Evolutionary conservation across 352 stramenopile genomes (phyloP).

Genomic region (Pythium pyrilobum): DNA sequence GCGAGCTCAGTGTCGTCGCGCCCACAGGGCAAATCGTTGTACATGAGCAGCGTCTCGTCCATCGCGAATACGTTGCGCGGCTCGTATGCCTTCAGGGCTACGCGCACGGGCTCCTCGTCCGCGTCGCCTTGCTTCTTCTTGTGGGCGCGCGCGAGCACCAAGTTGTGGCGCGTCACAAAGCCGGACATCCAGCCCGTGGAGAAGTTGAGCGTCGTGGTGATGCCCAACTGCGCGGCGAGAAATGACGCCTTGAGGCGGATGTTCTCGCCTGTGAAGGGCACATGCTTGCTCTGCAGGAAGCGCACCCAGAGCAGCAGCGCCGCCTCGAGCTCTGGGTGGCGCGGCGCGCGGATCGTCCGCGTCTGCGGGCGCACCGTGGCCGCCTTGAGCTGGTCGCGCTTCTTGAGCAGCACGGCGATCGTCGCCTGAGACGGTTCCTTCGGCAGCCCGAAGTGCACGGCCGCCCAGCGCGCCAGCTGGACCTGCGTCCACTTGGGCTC

Average conservation of each 20-base stretch:
- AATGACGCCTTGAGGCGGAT: conserved; percentile 18
- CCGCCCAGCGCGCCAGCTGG: conserved; percentile 17
- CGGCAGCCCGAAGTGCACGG: conserved; percentile 14
- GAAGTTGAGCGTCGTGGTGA: conserved; percentile 16
- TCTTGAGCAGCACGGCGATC: conserved; percentile 18
- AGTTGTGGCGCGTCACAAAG: conserved; percentile 15
- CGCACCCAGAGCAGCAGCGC: conserved; percentile 19
- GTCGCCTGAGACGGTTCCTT: conserved; percentile 20
- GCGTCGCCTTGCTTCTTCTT: conserved; percentile 11
- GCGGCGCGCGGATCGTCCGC: conserved; percentile 13
- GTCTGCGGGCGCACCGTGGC: conserved; percentile 15
- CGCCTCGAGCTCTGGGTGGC: conserved; percentile 12
- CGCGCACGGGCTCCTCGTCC: conserved; percentile 6
- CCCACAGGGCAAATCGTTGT: conserved; percentile 13
- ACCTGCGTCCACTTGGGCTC: conserved; percentile 20
- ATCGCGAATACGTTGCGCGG: conserved; percentile 15
- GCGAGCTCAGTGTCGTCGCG: background rate
- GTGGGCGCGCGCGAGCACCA: conserved; percentile 14
- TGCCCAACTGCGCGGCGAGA: conserved; percentile 7
- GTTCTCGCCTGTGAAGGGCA: conserved; percentile 20
- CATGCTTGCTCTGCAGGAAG: conserved; percentile 11
- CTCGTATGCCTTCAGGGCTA: conserved; percentile 1
- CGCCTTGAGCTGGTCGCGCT: conserved; percentile 14
- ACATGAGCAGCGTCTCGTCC: conserved; percentile 7
- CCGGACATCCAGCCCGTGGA: conserved; percentile 21